Percentiles rank a stretch among this genome's conserved stretches.
phyloP scores from a whole-genome alignment of 2,329 filamentous ascomycete genomes.

The Plectosphaerella plurivora region DNA sequence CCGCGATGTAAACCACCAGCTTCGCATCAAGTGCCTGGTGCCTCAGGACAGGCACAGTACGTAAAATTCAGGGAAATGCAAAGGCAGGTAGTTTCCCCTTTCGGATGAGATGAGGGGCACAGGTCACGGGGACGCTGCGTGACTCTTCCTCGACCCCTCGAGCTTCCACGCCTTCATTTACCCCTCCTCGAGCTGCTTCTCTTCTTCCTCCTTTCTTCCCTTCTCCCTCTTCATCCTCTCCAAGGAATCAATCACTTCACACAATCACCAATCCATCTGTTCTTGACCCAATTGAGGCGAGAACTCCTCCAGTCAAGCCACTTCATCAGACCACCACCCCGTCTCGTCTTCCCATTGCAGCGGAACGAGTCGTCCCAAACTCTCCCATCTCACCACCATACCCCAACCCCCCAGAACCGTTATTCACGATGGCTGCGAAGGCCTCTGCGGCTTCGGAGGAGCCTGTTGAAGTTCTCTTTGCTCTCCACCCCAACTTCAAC shows the following conservation, averaged over 20 bases:
- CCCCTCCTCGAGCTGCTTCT: slow-evolving; percentile 12
- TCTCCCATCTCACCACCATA: slow-evolving; percentile 5
- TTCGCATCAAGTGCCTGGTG: background rate
- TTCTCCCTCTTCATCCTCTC: slow-evolving; percentile 10
- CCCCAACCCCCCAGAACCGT: background rate
- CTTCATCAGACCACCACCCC: background rate
- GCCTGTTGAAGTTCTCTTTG: slow-evolving; percentile 57
- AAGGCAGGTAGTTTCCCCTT: slow-evolving; percentile 1
- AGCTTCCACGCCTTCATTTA: slow-evolving; percentile 14
- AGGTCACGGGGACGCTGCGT: slow-evolving; percentile 2
- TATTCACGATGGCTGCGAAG: slow-evolving; percentile 54
- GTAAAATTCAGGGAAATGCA: background rate
- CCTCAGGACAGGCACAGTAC: background rate
- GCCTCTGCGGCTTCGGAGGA: slow-evolving; percentile 55
- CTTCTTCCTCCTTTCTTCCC: slow-evolving; percentile 16
- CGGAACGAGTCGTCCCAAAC: background rate
- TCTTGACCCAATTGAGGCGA: slow-evolving; percentile 5
- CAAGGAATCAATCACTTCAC: slow-evolving; percentile 6
- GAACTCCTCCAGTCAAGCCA: background rate
- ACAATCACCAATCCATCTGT: slow-evolving; percentile 8
- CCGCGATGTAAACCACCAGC: too few relatives aligned
- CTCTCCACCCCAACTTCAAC: slow-evolving; percentile 56
- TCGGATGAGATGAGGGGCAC: slow-evolving; percentile 5
- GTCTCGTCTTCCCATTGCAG: background rate
- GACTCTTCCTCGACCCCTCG: slow-evolving; percentile 7